These are phyloP conservation scores for Rhizomucor miehei DNA, from an alignment of 371 early-diverging fungal species.

Conservation along the genomic window DNA sequence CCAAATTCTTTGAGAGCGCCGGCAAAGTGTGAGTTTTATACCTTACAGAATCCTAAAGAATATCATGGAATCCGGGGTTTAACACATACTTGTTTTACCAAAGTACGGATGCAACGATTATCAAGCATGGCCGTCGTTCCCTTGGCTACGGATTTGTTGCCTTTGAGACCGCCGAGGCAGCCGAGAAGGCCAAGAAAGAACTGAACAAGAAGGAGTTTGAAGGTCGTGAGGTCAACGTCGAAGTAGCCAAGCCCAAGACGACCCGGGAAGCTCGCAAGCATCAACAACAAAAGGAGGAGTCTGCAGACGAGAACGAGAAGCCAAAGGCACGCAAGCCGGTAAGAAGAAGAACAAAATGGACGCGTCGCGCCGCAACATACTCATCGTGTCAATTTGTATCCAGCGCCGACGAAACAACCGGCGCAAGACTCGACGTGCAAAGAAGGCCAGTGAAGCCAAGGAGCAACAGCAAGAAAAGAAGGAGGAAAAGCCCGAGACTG, in stretches of 20 bases:
- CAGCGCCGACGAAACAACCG: neutral
- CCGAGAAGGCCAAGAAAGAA: conserved; percentile 67
- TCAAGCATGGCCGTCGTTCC: conserved; percentile 74
- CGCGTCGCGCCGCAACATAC: neutral
- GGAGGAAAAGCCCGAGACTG: neutral
- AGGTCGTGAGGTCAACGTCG: conserved; percentile 85
- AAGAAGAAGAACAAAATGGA: neutral
- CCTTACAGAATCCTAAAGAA: neutral
- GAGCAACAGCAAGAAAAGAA: neutral
- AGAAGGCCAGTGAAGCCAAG: conserved; percentile 3
- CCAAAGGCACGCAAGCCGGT: neutral
- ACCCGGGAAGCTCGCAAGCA: neutral
- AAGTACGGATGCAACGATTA: conserved; percentile 65
- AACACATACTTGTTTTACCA: neutral
- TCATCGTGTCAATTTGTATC: neutral
- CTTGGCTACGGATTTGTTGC: conserved; percentile 93
- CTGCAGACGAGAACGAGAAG: neutral
- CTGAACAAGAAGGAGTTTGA: conserved; percentile 73
- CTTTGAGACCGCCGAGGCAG: conserved; percentile 71
- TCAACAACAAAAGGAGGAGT: neutral
- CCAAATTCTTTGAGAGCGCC: conserved; percentile 67
- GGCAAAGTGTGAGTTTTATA: conserved; percentile 71
- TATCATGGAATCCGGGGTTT: neutral
- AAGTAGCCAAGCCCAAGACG: conserved; percentile 69
- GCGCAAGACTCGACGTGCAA: neutral